Base-by-base conservation (phyloP, 208 protist species). In the Perkinsela sp. region DNA sequence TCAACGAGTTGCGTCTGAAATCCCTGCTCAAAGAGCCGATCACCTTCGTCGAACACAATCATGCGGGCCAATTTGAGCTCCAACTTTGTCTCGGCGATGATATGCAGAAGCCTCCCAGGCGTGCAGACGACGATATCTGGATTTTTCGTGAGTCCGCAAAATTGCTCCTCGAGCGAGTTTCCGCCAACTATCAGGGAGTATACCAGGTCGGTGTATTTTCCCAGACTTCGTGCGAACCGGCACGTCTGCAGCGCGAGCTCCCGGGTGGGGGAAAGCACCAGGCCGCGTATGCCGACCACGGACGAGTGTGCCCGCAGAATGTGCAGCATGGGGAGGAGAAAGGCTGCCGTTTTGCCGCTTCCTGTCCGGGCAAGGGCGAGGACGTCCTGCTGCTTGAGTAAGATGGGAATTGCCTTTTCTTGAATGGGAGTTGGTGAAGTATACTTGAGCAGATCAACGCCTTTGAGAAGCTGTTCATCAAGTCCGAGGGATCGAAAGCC, bases 281-380 rank as follows among this genome's bases (percentile, higher is more conserved):
- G 57, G 0, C 87, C 95, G 48, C 96, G 85, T 28, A 90, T 85
- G 57, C 96, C 97, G 32, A 96, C 87, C 31, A 81, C 85, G 29
- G 81, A 85, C 31, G 85, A 86, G 79, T 97, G 92, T 28, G 75
- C 68, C 73, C 86, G 80, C 2, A 97, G 76, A 0, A 83, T 76
- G 70, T 97, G 81, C 65, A 99, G 72, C 78, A 99, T 84, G 1
- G 97, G 97, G 32, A 99, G 88, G 1, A 98, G 77, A 75, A 97
- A 99, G 1, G 97, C 94, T 1, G 92, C 96, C 1, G 95, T 98
- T 75, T 98, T 98, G 32, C 96, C 97, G 2, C 93, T 97, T 67
- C 97, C 97, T 15, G 97, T 99, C 67, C 96, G 84, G 0, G 97
- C 96, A 96, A 99, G 99, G 31, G 93, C 97, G 0, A 99, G 95